phyloP scores from a whole-genome alignment of 2,329 filamentous ascomycete species.

The Penicillium sp. region DNA sequence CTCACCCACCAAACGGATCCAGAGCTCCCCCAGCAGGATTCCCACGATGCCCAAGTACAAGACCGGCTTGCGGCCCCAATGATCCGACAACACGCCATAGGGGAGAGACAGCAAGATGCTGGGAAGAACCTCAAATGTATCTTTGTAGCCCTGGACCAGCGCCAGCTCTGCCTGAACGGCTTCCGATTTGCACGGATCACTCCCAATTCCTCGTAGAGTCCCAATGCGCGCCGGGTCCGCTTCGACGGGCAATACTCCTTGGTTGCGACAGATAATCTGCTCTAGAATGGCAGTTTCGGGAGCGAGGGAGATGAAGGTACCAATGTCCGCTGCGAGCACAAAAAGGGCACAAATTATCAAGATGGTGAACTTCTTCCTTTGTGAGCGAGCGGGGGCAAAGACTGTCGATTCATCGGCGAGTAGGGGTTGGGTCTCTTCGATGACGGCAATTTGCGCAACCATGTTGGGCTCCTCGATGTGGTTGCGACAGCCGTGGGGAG shows the following conservation, averaged over 20 bases:
- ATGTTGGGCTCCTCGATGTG: neutral
- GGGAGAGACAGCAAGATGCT: slow-evolving; percentile 26
- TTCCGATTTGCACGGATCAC: slow-evolving; percentile 26
- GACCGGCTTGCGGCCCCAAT: slow-evolving; percentile 24
- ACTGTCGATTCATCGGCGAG: neutral
- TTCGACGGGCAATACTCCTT: slow-evolving; percentile 9
- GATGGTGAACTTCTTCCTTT: slow-evolving; percentile 15
- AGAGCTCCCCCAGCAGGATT: slow-evolving; percentile 18
- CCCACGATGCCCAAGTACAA: slow-evolving; percentile 19
- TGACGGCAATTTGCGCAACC: neutral
- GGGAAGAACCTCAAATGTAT: slow-evolving; percentile 21
- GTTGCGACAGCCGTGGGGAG: neutral
- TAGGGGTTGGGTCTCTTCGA: slow-evolving; percentile 8
- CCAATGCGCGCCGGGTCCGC: neutral
- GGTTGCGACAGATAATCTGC: slow-evolving; percentile 23
- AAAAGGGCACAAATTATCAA: slow-evolving; percentile 12
- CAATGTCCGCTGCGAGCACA: slow-evolving; percentile 18
- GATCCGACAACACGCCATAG: slow-evolving; percentile 27
- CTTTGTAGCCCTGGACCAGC: slow-evolving; percentile 25
- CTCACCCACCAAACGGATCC: slow-evolving; percentile 26
- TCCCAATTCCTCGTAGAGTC: neutral
- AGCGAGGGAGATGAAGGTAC: slow-evolving; percentile 16
- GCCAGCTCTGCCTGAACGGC: slow-evolving; percentile 28
- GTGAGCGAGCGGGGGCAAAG: neutral
- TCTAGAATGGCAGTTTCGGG: slow-evolving; percentile 26